A percentile compares a stretch with the other conserved stretches of the same genome.
Conservation (phyloP, 1,139 yeast genomes). For the Geotrichum reessii region DNA sequence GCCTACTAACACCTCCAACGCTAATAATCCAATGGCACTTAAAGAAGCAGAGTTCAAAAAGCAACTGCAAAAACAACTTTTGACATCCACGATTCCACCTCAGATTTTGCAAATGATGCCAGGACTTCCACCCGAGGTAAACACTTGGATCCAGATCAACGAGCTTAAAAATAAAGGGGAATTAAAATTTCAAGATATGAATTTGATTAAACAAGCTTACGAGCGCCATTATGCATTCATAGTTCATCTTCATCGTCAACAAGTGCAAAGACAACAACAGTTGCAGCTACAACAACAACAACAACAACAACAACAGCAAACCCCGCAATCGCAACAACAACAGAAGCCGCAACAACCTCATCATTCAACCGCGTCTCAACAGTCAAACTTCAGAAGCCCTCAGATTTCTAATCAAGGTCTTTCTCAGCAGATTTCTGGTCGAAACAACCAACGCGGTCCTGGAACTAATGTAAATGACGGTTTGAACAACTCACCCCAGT, state of each 20-base stretch:
- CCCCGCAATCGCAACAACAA: neutral
- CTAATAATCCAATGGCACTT: neutral
- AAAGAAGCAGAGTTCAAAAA: conserved; percentile 7
- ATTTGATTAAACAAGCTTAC: neutral
- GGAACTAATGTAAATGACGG: neutral
- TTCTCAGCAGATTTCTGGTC: neutral
- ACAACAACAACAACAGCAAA: neutral
- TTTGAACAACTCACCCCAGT: neutral
- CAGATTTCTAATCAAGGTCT: neutral
- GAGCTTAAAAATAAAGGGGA: conserved; percentile 9
- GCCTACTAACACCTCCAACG: neutral
- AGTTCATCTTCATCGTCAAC: neutral
- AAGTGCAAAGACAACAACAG: neutral
- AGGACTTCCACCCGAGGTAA: conserved; percentile 6
- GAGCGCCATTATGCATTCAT: neutral
- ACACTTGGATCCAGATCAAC: conserved; percentile 7
- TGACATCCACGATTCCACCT: conserved; percentile 1
- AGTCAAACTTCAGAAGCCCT: neutral
- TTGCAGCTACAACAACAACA: conserved; percentile 4
- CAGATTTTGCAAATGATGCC: conserved; percentile 5
- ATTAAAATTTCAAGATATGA: neutral
- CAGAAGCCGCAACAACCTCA: neutral
- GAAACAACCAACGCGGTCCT: neutral
- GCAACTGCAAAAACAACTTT: conserved; percentile 4
- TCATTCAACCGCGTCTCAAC: neutral